Evolutionary conservation across 192 early-diverging fungal genomes (phyloP).

Genomic region (Lunasporangiospora selenospora): DNA sequence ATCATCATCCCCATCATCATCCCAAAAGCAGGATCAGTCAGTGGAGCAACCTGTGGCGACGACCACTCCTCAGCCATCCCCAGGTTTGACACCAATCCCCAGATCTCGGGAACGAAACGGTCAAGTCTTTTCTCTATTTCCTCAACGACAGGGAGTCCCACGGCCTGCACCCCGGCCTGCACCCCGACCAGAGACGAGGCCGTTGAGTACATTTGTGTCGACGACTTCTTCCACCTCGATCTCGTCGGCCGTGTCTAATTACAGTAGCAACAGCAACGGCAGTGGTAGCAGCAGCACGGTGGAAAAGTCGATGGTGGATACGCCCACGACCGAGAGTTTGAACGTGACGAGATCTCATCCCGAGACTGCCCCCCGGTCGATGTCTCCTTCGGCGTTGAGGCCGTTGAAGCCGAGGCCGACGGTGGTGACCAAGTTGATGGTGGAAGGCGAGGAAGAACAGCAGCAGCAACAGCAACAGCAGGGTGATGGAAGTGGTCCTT

Average conservation of each 20-base stretch:
- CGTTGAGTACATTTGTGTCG: neutral
- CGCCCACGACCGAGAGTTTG: too few relatives aligned
- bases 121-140: constrained; percentile 28
- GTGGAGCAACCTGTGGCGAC: neutral
- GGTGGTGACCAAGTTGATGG: too few relatives aligned
- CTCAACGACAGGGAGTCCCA: constrained; percentile 14
- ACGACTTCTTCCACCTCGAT: neutral
- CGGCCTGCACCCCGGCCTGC: constrained; percentile 22
- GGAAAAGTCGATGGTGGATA: too few relatives aligned
- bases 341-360: neutral
- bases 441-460: neutral
- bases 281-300: too few relatives aligned
- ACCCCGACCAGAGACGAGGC: constrained; percentile 5
- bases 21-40: neutral
- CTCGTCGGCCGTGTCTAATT: neutral
- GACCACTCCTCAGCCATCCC: too few relatives aligned
- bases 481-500: neutral
- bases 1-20: neutral
- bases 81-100: too few relatives aligned
- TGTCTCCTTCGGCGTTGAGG: neutral
- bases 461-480: neutral
- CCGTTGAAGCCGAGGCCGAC: neutral
- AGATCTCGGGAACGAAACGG: too few relatives aligned
- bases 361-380: neutral
- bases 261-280: too few relatives aligned